Base-by-base conservation (phyloP, 1,284 basidiomycete genomes). In the Thelephora terrestris region DNA sequence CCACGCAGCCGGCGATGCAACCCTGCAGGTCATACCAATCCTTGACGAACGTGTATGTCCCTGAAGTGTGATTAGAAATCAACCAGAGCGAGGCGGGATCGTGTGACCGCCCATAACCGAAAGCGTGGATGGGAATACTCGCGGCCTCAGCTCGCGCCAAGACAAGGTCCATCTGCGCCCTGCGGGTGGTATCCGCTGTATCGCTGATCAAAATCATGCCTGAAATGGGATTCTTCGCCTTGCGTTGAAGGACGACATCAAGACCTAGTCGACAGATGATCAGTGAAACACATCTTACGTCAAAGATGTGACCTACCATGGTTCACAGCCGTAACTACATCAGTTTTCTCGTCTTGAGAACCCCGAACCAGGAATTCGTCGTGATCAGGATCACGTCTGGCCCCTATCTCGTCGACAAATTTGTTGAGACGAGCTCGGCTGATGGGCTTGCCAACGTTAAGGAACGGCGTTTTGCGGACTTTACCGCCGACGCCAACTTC, bases 151-250 rank as follows among this genome's bases (percentile, higher is more conserved):
- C 88, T 39, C 95, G 85, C 38, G 94, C 93, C 52, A 96, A 84
- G 25, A 97, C 91, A 17, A 99, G 77, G 60, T 98, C 93, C 91
- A 99, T 97, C 66, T 97, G 92, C n/a, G 91, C 89, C n/a, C 92
- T 82, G 45, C 90, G 81, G 10, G 93, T 91, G 53, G 80, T 85
- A 59, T 97, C 93, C 5, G 85, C 73, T 1, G 90, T 85, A 61
- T 99, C 95, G 64, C 90, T 92, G 56, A 98, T 82, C 20, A 99
- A 76, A 42, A 97, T 69, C 81, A 99, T 89, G 17, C 91, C 91
- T 0, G 90, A 85, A 14, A 94, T 68, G 0, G 91, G 81, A 63
- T 96, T 97, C 57, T 90, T 87, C 35, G 81, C 71, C 70, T 95
- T 96, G 51, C 95, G 85, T 62, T 96, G 93, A 24, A 99, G 69